Conservation (phyloP, 306 rosid species). For the Begonia masoniana region DNA sequence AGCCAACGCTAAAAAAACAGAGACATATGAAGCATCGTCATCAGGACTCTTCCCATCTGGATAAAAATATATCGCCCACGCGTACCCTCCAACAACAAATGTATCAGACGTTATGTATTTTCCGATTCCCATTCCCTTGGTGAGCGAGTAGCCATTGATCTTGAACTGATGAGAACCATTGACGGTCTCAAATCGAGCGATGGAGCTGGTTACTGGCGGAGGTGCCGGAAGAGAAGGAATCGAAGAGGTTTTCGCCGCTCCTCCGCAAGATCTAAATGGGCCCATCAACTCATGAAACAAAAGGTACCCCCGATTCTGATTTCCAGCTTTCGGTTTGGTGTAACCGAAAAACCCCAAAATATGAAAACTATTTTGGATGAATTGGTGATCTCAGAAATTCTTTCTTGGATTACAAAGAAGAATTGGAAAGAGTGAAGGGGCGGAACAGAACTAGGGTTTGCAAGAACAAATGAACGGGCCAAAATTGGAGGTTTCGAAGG, state of each 20-base stretch:
- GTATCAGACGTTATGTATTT: conserved; percentile 43
- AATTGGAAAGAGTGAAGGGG: no score
- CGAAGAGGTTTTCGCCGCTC: conserved; percentile 15
- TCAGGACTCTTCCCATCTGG: conserved; percentile 53
- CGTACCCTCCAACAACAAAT: conserved; percentile 42
- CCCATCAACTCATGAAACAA: conserved; percentile 29
- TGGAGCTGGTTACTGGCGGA: conserved; percentile 20
- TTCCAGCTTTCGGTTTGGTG: neutral
- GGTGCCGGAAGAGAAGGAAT: conserved; percentile 4
- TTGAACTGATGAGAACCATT: conserved; percentile 40
- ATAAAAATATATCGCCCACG: conserved; percentile 54
- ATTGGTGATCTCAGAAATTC: no score
- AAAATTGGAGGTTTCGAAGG: no score
- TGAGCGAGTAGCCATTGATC: conserved; percentile 40
- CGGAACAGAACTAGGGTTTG: no score
- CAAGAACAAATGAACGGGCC: no score
- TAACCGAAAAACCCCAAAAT: no score
- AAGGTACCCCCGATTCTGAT: conserved; percentile 2
- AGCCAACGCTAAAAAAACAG: conserved; percentile 46
- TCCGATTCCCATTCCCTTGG: conserved; percentile 47
- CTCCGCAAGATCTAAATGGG: conserved; percentile 24
- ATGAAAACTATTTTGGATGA: no score
- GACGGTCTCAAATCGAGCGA: conserved; percentile 37
- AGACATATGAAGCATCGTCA: conserved; percentile 38
- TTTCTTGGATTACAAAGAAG: no score